Conservation (phyloP, 2,329 filamentous ascomycete species). For the Fusarium brachygibbosum region DNA sequence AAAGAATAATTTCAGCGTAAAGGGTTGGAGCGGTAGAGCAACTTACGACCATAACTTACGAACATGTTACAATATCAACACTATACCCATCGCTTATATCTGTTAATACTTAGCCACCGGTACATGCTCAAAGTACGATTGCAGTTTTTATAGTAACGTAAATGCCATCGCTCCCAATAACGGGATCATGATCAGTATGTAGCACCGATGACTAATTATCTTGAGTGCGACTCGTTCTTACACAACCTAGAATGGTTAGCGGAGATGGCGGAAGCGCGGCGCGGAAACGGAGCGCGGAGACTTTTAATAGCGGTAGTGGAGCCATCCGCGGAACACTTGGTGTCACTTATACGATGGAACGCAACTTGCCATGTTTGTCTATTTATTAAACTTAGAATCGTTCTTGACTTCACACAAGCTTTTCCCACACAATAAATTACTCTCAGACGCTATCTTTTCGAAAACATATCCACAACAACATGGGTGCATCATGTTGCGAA, state of each 20-base stretch:
- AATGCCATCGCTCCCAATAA: too few relatives aligned
- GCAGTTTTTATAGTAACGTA: too few relatives aligned
- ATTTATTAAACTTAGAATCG: not conserved
- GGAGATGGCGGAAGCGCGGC: not conserved
- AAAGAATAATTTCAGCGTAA: conserved; percentile 6
- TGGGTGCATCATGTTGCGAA: conserved; percentile 20
- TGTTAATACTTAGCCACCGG: too few relatives aligned
- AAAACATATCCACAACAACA: not conserved
- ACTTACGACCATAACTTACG: too few relatives aligned
- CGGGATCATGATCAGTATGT: too few relatives aligned
- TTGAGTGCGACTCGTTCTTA: not conserved
- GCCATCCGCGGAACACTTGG: conserved; percentile 3
- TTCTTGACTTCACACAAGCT: too few relatives aligned
- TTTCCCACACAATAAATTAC: too few relatives aligned
- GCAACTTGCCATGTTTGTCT: not conserved
- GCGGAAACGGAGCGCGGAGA: conserved; percentile 24
- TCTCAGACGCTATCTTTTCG: too few relatives aligned
- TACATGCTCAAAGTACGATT: too few relatives aligned
- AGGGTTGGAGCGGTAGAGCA: too few relatives aligned
- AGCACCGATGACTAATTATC: not conserved
- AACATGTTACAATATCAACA: not conserved
- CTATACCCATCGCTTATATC: conserved; percentile 9
- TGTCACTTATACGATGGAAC: not conserved
- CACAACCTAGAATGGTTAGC: not conserved
- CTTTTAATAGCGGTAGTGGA: conserved; percentile 1